phyloP scores from a whole-genome alignment of 306 rosid genomes.

The Cucurbita pepo region DNA sequence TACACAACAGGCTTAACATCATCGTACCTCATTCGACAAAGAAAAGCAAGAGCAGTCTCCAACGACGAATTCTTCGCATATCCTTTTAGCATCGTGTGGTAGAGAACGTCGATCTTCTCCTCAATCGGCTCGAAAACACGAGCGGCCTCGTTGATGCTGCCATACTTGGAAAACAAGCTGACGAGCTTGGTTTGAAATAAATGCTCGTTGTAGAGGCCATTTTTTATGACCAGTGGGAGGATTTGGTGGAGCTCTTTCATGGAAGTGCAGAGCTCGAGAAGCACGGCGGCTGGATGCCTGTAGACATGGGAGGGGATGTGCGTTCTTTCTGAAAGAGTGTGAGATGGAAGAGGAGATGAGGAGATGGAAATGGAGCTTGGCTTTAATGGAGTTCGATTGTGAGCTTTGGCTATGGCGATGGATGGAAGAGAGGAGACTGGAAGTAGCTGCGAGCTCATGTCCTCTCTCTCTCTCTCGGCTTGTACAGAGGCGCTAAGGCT shows the following conservation, averaged over 20 bases:
- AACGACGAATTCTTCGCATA: slow-evolving; percentile 46
- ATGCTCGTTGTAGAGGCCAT: slow-evolving; percentile 55
- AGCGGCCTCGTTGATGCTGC: slow-evolving; percentile 41
- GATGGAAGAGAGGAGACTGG: slow-evolving; percentile 7
- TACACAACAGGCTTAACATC: slow-evolving; percentile 61
- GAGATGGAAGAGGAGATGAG: slow-evolving; percentile 1
- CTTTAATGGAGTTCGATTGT: background rate
- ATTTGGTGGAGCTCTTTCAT: slow-evolving; percentile 57
- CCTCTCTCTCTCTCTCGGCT: background rate
- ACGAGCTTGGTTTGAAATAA: slow-evolving; percentile 75
- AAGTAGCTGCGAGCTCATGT: slow-evolving; percentile 34
- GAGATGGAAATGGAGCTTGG: background rate
- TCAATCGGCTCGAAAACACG: slow-evolving; percentile 54
- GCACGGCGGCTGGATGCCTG: slow-evolving; percentile 63
- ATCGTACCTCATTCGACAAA: slow-evolving; percentile 40
- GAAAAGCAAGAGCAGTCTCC: slow-evolving; percentile 31
- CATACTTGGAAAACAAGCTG: slow-evolving; percentile 60
- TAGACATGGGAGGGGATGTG: slow-evolving; percentile 69
- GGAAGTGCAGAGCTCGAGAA: slow-evolving; percentile 70
- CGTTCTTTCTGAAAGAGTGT: slow-evolving; percentile 40
- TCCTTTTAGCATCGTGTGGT: slow-evolving; percentile 85
- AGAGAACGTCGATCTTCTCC: slow-evolving; percentile 54
- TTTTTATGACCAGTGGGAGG: slow-evolving; percentile 49
- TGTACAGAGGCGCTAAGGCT: background rate
- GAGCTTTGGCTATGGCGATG: slow-evolving; percentile 4